Conservation (phyloP, 805 yeast genomes). For the Suhomyces sp. region DNA sequence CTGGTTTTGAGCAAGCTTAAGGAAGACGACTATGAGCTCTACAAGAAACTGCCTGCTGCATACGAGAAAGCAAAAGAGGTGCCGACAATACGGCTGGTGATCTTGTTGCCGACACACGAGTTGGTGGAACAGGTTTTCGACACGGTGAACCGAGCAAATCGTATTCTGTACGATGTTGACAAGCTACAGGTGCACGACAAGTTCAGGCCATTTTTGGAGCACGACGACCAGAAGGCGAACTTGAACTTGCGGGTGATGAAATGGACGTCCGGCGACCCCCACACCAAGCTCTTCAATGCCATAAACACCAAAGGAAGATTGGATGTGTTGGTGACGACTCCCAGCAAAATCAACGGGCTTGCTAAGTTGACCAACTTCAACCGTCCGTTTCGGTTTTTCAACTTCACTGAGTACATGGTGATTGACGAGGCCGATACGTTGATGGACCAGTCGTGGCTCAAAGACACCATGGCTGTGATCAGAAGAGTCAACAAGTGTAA, state of each 20-base stretch:
- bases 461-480: conserved; percentile 58
- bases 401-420: conserved; percentile 56
- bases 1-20: conserved; percentile 69
- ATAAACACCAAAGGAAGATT: conserved; percentile 46
- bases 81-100: conserved; percentile 57
- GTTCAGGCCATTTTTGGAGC: conserved; percentile 20
- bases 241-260: conserved; percentile 48
- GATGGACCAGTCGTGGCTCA: conserved; percentile 75
- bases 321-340: conserved; percentile 84
- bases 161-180: conserved; percentile 19
- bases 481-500: conserved; percentile 49
- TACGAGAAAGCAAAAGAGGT: conserved; percentile 23
- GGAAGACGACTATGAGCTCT: conserved; percentile 45
- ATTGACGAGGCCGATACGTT: conserved; percentile 94
- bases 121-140: conserved; percentile 74
- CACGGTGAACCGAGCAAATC: conserved; percentile 35
- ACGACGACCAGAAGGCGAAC: conserved; percentile 19
- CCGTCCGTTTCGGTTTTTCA: conserved; percentile 37
- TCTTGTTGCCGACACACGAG: conserved; percentile 89
- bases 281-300: conserved; percentile 47
- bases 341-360: conserved; percentile 60
- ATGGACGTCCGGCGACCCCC: conserved; percentile 63
- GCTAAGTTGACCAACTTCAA: conserved; percentile 27
- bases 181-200: conserved; percentile 16
- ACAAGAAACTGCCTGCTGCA: conserved; percentile 13